Evolutionary conservation across 2,329 filamentous ascomycete species (phyloP), one percentile per base, ranked within the genome.

Genomic region (Nemania sp.): DNA sequence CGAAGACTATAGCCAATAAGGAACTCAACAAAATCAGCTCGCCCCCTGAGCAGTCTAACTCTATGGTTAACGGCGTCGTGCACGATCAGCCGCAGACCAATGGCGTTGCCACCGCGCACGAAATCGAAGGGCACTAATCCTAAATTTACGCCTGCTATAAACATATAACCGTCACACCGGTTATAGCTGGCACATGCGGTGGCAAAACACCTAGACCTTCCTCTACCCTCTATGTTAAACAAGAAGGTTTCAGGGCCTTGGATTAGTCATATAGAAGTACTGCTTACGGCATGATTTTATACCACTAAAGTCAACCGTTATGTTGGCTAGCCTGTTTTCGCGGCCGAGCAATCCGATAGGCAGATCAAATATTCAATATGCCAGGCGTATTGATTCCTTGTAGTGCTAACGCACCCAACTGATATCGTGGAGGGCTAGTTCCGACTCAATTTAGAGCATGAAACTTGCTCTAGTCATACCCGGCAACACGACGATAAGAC

Each of bases 1-100:
- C 43, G 24, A 62, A 62, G 32, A 26, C 18, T 15, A 11, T 27
- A 15, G 29, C 32, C 8, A 60, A 62, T 10, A 61, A 60, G 32
- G 45, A 68, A 45, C 1, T 38, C 6, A 71, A 74, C 18, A 60
- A 56, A 11, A 24, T 58, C 27, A 55, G 26, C 45, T 59, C 59
- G 10, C 51, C 64, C 5, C 54, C 70, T 13, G 59, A 55, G 27
- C 53, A 64, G 8, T 2, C n/a, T 51, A 38, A 20, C 20, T 22
- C 53, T 27, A 20, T 58, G 20, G 35, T 27, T n/a, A 71, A 67
- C 47, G 69, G 67, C 18, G n/a, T 53, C 11, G 22, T 32, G 29
- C 27, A 64, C 18, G 52, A 47, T 43, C 64, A 57, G 26, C 15
- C 38, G 2, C 60, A 61, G 29, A 58, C 52, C 5, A 71, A 71